Percentiles rank a stretch among this genome's conserved stretches.
Evolutionary conservation across 2,329 filamentous ascomycete genomes (phyloP).

Genomic region (Simplicillium sp.): DNA sequence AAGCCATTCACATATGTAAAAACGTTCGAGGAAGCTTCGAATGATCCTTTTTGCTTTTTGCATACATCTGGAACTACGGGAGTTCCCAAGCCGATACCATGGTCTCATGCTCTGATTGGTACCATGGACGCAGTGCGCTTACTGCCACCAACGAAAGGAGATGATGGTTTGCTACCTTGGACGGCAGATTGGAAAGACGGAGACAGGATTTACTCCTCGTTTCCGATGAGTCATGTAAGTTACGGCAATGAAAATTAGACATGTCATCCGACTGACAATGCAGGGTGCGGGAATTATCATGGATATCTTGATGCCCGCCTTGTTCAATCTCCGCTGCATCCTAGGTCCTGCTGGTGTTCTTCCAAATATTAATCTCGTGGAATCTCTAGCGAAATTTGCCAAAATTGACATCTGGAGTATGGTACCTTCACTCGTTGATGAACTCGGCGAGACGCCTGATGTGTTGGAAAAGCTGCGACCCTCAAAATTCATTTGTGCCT

Average conservation of each 20-base stretch:
- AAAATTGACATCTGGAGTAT: conserved; percentile 28
- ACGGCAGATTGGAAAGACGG: conserved; percentile 16
- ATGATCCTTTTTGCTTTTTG: conserved; percentile 25
- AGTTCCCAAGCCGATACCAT: conserved; percentile 27
- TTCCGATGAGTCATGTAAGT: conserved; percentile 25
- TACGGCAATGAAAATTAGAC: too few relatives aligned
- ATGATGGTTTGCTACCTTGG: conserved; percentile 17
- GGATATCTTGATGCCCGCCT: conserved; percentile 25
- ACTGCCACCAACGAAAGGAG: conserved; percentile 20
- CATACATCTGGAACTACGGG: conserved; percentile 34
- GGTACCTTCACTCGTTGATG: conserved; percentile 24
- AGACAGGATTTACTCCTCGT: conserved; percentile 22
- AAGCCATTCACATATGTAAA: conserved; percentile 18
- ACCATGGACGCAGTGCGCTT: conserved; percentile 26
- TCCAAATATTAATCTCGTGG: conserved; percentile 24
- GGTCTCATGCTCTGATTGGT: conserved; percentile 20
- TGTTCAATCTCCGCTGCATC: conserved; percentile 24
- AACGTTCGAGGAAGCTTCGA: conserved; percentile 18
- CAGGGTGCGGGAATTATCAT: conserved; percentile 31
- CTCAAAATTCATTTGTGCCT: conserved; percentile 25
- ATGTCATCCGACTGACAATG: neutral
- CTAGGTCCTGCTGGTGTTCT: conserved; percentile 23
- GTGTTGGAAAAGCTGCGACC: conserved; percentile 18
- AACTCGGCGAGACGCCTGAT: conserved; percentile 19
- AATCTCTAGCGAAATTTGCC: conserved; percentile 18